These are phyloP conservation scores for Persicaria maculosa DNA, from an alignment of 148 eudicot genomes.

Conservation along the genomic window DNA sequence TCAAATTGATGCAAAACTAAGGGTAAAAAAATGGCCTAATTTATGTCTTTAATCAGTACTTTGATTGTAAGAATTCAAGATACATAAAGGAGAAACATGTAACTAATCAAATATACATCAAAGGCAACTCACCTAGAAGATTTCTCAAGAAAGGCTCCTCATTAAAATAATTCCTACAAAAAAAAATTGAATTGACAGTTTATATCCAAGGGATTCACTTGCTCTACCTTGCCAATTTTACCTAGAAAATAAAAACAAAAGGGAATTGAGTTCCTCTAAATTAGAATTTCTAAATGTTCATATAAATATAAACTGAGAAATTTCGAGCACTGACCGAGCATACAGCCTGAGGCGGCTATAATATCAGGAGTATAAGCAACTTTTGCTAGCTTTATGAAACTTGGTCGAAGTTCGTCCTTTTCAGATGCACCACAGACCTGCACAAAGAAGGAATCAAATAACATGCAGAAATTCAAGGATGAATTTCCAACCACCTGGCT, in stretches of 20 bases:
- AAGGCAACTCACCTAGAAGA: conserved; percentile 37
- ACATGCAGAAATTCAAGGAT: conserved; percentile 47
- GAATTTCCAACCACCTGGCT: conserved; percentile 93
- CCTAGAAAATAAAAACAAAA: too few species aligned
- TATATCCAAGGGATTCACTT: conserved; percentile 94
- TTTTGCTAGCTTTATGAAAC: conserved; percentile 75
- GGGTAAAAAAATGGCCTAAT: too few species aligned
- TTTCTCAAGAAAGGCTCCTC: conserved; percentile 97
- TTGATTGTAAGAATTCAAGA: too few species aligned
- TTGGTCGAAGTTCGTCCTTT: conserved; percentile 62
- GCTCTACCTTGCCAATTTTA: conserved; percentile 81
- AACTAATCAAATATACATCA: too few species aligned
- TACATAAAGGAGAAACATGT: too few species aligned
- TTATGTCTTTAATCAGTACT: too few species aligned
- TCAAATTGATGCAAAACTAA: too few species aligned
- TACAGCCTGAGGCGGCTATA: conserved; percentile 87
- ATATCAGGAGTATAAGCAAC: conserved; percentile 75
- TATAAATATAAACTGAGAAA: too few species aligned
- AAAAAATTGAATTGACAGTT: conserved; percentile 74
- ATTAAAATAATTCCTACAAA: conserved; percentile 91
- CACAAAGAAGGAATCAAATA: conserved; percentile 6
- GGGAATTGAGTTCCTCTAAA: too few species aligned
- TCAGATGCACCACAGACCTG: conserved; percentile 97
- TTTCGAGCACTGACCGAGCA: conserved; percentile 15
- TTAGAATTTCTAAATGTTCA: too few species aligned